These are phyloP conservation scores for Rhodotorula glutinis DNA, from an alignment of 1,284 basidiomycete species.

Conservation along the genomic window DNA sequence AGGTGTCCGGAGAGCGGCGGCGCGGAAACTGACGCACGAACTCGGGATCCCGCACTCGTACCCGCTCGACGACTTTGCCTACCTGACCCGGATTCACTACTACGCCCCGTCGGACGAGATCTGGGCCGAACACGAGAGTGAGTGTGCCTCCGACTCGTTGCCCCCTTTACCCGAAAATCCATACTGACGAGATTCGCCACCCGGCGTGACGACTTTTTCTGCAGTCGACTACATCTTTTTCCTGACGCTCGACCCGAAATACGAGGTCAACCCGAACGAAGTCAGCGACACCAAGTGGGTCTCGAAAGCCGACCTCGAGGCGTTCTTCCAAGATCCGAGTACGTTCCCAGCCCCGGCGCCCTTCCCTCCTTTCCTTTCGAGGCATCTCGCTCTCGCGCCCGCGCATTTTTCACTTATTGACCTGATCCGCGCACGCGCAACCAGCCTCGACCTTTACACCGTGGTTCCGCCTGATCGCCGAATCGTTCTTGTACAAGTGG, in stretches of 20 bases:
- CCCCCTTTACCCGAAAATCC: conserved; percentile 1
- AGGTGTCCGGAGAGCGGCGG: conserved; percentile 78
- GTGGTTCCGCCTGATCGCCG: conserved; percentile 98
- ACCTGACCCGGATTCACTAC: conserved; percentile 95
- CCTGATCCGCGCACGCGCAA: neutral
- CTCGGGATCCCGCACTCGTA: conserved; percentile 81
- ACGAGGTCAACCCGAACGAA: conserved; percentile 83
- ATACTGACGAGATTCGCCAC: conserved; percentile 25
- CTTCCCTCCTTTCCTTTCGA: too few species aligned
- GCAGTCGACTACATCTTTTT: conserved; percentile 99
- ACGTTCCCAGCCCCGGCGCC: conserved; percentile 40
- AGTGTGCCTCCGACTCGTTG: conserved; percentile 42
- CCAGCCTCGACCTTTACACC: conserved; percentile 88
- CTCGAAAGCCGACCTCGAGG: conserved; percentile 78
- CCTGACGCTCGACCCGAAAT: conserved; percentile 81
- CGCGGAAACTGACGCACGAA: conserved; percentile 94
- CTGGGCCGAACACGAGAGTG: conserved; percentile 99
- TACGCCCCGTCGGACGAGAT: conserved; percentile 85
- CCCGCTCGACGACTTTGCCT: conserved; percentile 84
- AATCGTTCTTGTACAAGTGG: conserved; percentile 97
- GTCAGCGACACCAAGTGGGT: conserved; percentile 91
- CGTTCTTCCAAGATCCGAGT: conserved; percentile 84
- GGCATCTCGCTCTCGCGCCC: too few species aligned
- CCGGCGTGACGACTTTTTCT: neutral
- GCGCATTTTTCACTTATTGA: too few species aligned